Evolutionary conservation across 495 filamentous ascomycete species (phyloP), one percentile per base, ranked within the genome.

Genomic region (Xylaria flabelliformis): DNA sequence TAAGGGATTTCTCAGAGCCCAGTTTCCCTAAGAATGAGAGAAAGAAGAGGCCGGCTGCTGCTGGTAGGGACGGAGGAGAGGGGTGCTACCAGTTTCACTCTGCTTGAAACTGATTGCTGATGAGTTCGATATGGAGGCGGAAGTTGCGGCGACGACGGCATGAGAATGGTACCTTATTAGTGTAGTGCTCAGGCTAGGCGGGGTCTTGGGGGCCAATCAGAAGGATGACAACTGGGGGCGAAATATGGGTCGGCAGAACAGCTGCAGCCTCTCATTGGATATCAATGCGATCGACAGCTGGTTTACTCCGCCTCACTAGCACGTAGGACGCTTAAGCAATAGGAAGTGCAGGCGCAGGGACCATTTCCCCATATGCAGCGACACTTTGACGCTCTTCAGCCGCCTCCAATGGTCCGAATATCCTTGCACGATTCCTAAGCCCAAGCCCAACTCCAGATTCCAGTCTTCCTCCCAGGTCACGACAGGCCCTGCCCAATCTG

Each of bases 271-370:
- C 17, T 62, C 26, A 61, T 67, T 70, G 58, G 68, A 53, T 3
- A 13, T 51, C 41, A 67, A 50, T 59, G 55, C 41, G 29, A 68
- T 56, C 36, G 46, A 55, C 69, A 58, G 69, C 62, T 71, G 44
- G 44, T 55, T 39, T 68, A 46, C 65, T 68, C 71, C 71, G 71
- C 71, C 71, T 73, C 71, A 73, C 63, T 73, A 53, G 44, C 51
- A 69, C 64, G 34, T 55, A 48, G 19, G 53, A 61, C 29, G 36
- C 46, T 65, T 10, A 44, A 53, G 68, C 58, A 69, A 44, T 69
- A n/a, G 67, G 51, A 46, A 7, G 21, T 59, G 65, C 65, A 58
- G 29, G 69, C 24, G 69, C 69, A 71, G 42, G 44, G 59, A 64
- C 56, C 55, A 48, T 48, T 32, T 44, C 44, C 44, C 67, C 61